These are phyloP conservation scores for Pseudogymnoascus sp. DNA, from an alignment of 2,329 filamentous ascomycete species.

Conservation along the genomic window DNA sequence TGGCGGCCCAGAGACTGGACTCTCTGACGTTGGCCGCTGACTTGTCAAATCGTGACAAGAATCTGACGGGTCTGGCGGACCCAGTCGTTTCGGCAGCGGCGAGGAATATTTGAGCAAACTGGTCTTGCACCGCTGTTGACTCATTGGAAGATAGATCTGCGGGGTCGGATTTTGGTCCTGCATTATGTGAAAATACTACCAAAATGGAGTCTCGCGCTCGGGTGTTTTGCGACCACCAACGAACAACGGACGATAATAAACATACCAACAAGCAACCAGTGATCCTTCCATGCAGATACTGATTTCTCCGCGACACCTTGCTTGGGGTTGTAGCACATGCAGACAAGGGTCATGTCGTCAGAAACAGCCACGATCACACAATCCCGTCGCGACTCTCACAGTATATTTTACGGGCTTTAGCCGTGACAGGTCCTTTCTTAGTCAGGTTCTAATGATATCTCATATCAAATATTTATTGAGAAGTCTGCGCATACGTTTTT, in stretches of 20 bases:
- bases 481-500: not conserved
- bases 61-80: conserved; percentile 31
- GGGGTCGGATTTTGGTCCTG: conserved; percentile 27
- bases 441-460: not conserved
- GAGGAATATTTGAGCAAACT: conserved; percentile 30
- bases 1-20: conserved; percentile 35
- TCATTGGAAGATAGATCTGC: conserved; percentile 26
- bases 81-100: conserved; percentile 27
- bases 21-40: conserved; percentile 43
- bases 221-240: not conserved
- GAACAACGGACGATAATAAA: conserved; percentile 9
- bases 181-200: not conserved
- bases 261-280: conserved; percentile 37
- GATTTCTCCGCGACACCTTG: conserved; percentile 31
- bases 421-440: not conserved
- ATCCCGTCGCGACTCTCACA: not conserved
- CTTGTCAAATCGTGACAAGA: conserved; percentile 39
- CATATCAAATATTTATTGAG: not conserved
- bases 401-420: not conserved
- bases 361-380: conserved; percentile 1
- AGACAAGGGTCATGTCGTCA: conserved; percentile 4
- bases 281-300: conserved; percentile 38
- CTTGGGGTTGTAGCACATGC: conserved; percentile 12
- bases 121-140: conserved; percentile 23
- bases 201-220: not conserved